Evolutionary conservation across 805 yeast genomes (phyloP), one percentile per base, ranked within the genome.

Genomic region (Wickerhamiella vanderwaltii): DNA sequence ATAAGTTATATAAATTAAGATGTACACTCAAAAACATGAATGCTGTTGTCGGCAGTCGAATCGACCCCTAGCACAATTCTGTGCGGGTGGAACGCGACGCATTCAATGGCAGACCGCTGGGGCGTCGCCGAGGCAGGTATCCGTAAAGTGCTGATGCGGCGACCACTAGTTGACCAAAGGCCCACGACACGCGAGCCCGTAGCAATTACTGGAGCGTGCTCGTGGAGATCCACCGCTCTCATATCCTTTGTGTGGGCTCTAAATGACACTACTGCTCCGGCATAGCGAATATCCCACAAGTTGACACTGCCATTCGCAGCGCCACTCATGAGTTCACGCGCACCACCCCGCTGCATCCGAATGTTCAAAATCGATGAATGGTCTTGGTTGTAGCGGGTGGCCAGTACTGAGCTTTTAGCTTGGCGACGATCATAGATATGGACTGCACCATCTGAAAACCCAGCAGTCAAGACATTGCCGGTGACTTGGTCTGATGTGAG

Each of bases 281-380:
- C 6, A 28, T 66, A 57, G 46, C 98, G 67, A 23, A 91, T 79
- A 61, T 91, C 98, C 97, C 97, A 91, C 19, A 91, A 58, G 43
- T 79, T 81, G 3, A 91, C 80, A 34, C 68, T 65, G 1, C 98
- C 96, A 54, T 83, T 91, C 0, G 81, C 64, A 17, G 60, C 50
- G 0, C 94, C 97, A 48, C 88, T 77, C 2, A 80, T 79, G 35
- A 91, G 68, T 56, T 91, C 98, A 43, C 98, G 69, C 52, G 75
- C 75, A 0, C 98, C 98, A 29, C 98, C 98, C 52, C 98, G 70
- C 64, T 91, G 98, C 93, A 91, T 80, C 54, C 84, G 94, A 7
- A 87, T 77, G 50, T 81, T 84, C 35, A 77, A 66, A 32, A 88
- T 75, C 52, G 84, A 70, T 2, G 69, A 57, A 33, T 75, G 69